Evolutionary conservation across 352 stramenopile species (phyloP).

Genomic region (Ophiocytium majus): DNA sequence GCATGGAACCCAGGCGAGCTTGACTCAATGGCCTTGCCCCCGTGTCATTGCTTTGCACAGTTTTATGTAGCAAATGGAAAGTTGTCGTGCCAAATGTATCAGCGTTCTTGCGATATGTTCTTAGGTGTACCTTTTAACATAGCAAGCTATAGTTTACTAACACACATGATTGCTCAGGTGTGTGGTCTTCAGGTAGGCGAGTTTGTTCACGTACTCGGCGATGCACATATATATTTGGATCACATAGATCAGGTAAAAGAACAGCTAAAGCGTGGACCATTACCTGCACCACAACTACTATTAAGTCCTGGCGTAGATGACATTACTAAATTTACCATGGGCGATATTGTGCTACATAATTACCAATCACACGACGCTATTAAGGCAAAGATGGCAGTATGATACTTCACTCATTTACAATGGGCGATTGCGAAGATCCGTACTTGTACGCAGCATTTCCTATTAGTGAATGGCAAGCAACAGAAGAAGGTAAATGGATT

Average conservation of each 20-base stretch:
- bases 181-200: constrained; percentile 81
- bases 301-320: not conserved
- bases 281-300: not conserved
- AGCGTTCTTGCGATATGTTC: constrained; percentile 97
- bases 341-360: not conserved
- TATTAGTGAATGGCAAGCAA: too few relatives aligned
- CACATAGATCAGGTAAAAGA: constrained; percentile 94
- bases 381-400: not conserved
- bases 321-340: not conserved
- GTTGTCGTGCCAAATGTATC: constrained; percentile 91
- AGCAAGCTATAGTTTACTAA: constrained; percentile 95
- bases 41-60: constrained; percentile 98
- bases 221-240: constrained; percentile 97
- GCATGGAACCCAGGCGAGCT: constrained; percentile 97
- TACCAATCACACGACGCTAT: not conserved
- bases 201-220: constrained; percentile 95
- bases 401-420: too few relatives aligned
- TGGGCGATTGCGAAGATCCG: too few relatives aligned
- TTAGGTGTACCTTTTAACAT: constrained; percentile 99
- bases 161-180: constrained; percentile 90
- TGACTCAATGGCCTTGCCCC: constrained; percentile 92
- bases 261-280: constrained; percentile 82
- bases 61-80: constrained; percentile 79
- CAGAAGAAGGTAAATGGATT: too few relatives aligned
- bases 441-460: too few relatives aligned